Evolutionary conservation across 2,329 filamentous ascomycete genomes (phyloP).

Genomic region (Arachnomyces sp.): DNA sequence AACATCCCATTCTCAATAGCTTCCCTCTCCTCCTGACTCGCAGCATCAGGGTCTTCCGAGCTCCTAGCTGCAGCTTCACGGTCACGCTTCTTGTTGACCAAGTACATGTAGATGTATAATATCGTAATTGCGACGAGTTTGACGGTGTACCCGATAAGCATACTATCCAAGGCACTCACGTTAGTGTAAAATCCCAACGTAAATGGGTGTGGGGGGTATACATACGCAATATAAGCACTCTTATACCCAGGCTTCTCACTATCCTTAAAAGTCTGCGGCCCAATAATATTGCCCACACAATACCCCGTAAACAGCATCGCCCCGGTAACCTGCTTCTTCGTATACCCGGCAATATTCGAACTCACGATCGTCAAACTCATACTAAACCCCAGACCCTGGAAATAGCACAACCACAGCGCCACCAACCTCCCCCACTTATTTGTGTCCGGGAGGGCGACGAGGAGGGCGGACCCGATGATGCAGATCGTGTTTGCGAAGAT

Average conservation of each 20-base stretch:
- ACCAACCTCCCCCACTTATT: constrained; percentile 53
- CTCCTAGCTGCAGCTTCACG: neutral
- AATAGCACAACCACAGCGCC: constrained; percentile 50
- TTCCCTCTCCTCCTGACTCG: neutral
- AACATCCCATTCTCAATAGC: constrained; percentile 4
- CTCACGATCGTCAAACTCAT: constrained; percentile 47
- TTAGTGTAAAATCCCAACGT: neutral
- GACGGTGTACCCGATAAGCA: constrained; percentile 39
- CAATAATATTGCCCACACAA: constrained; percentile 48
- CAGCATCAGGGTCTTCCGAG: neutral
- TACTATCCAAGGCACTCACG: constrained; percentile 45
- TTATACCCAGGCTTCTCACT: constrained; percentile 1
- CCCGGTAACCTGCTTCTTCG: constrained; percentile 47
- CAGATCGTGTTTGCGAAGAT: constrained; percentile 48
- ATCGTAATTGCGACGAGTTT: constrained; percentile 27
- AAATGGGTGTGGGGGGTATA: neutral
- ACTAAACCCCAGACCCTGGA: constrained; percentile 46
- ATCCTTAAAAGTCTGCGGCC: constrained; percentile 45
- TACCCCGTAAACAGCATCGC: constrained; percentile 46
- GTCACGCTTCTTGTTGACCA: constrained; percentile 5
- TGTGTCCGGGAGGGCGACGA: constrained; percentile 42
- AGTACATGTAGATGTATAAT: constrained; percentile 13
- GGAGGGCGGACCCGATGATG: constrained; percentile 44
- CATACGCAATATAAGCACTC: neutral
- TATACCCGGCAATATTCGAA: constrained; percentile 47